Evolutionary conservation across 306 rosid species (phyloP).

Genomic region (Elaeagnus macrophylla): DNA sequence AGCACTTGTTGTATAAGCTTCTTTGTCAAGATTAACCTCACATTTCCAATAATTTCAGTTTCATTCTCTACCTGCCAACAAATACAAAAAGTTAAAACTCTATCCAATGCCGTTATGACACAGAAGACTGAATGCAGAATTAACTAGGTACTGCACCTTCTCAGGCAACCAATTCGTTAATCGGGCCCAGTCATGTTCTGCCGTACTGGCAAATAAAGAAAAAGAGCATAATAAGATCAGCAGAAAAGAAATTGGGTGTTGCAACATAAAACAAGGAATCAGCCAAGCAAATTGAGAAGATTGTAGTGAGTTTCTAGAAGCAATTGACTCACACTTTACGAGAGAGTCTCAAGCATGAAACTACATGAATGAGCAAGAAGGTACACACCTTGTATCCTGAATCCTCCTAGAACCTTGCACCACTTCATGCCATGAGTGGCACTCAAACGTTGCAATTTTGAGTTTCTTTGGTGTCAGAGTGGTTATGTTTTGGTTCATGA

Average conservation of each 20-base stretch:
- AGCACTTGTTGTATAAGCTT: conserved; percentile 43
- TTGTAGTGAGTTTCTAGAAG: not conserved
- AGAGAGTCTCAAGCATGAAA: not conserved
- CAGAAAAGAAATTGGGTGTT: not conserved
- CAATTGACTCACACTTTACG: not conserved
- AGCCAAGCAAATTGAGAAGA: not conserved
- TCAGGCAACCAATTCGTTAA: conserved; percentile 33
- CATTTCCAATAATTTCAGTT: conserved; percentile 26
- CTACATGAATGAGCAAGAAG: conserved; percentile 2
- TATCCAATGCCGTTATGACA: not conserved
- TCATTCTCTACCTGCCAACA: conserved; percentile 36
- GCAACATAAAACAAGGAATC: not conserved
- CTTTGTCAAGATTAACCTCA: conserved; percentile 39
- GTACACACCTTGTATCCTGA: conserved; percentile 35
- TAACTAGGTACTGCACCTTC: conserved; percentile 26
- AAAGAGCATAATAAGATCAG: not conserved
- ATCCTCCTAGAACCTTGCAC: conserved; percentile 27
- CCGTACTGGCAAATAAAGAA: conserved; percentile 22
- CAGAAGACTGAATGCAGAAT: not conserved
- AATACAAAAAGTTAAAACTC: conserved; percentile 8
- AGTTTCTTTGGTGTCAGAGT: conserved; percentile 38
- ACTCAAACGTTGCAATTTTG: conserved; percentile 27
- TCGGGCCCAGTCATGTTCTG: conserved; percentile 43
- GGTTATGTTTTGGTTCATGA: conserved; percentile 16
- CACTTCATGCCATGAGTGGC: conserved; percentile 41